Conservation (phyloP, 305 asterid genomes). For the Fraxinus platypoda region DNA sequence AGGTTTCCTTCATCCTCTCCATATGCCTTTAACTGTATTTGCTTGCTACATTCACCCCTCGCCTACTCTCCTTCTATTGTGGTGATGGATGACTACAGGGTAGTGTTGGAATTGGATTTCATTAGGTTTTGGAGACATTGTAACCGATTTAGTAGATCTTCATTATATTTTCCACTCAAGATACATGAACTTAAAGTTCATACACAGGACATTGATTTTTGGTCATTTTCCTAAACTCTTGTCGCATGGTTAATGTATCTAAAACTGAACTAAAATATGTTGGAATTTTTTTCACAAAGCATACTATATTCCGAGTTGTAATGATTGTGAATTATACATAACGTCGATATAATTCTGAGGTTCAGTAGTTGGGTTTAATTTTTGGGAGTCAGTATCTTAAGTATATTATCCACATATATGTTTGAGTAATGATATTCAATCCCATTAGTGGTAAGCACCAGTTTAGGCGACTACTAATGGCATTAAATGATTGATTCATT, state of each 20-base stretch:
- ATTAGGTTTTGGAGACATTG: not conserved
- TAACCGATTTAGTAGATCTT: not conserved
- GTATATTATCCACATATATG: not conserved
- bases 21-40: not conserved
- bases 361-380: not conserved
- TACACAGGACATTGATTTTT: not conserved
- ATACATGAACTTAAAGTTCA: not conserved
- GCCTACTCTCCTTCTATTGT: not conserved
- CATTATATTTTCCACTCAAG: not conserved
- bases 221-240: not conserved
- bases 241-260: not conserved
- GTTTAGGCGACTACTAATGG: not conserved
- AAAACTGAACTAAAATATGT: not conserved
- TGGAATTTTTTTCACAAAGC: not conserved
- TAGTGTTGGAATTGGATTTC: not conserved
- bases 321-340: not conserved
- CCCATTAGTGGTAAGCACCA: not conserved
- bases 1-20: not conserved
- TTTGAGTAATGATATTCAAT: not conserved
- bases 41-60: not conserved
- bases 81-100: not conserved
- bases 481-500: not conserved
- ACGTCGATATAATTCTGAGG: not conserved
- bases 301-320: not conserved
- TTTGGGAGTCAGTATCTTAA: not conserved